phyloP scores from a whole-genome alignment of 2,329 filamentous ascomycete genomes.

The Fusarium tjaetaba region DNA sequence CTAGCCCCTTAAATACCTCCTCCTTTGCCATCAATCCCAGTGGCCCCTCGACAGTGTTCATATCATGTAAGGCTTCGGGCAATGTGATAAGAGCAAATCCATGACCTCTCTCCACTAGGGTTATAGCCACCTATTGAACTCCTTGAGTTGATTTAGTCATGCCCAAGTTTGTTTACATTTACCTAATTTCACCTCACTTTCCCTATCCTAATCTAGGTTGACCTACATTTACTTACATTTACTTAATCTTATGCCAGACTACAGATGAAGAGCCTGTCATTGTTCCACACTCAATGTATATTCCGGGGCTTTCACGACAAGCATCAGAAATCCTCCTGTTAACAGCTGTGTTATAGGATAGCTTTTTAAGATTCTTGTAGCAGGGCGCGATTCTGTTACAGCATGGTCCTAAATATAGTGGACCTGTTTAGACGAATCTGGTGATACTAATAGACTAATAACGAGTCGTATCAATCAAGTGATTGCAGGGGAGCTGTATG shows the following conservation, averaged over 20 bases:
- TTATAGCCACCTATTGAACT: not conserved
- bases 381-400: not conserved
- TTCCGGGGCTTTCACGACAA: not conserved
- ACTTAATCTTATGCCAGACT: not conserved
- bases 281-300: not conserved
- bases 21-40: not conserved
- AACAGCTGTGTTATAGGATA: not conserved
- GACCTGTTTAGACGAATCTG: not conserved
- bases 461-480: not conserved
- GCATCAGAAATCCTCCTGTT: not conserved
- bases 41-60: not conserved
- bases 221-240: not conserved
- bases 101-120: not conserved
- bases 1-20: not conserved
- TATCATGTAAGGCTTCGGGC: not conserved
- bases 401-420: not conserved
- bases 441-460: not conserved
- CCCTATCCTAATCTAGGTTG: not conserved
- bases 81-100: not conserved
- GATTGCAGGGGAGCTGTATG: not conserved
- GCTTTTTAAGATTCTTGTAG: not conserved
- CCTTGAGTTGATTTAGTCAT: not conserved
- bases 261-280: not conserved
- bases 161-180: not conserved
- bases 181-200: not conserved